A percentile compares a stretch with the other conserved stretches of the same genome.
phyloP scores from a whole-genome alignment of 1,284 basidiomycete genomes.

The Leucoagaricus sp. region DNA sequence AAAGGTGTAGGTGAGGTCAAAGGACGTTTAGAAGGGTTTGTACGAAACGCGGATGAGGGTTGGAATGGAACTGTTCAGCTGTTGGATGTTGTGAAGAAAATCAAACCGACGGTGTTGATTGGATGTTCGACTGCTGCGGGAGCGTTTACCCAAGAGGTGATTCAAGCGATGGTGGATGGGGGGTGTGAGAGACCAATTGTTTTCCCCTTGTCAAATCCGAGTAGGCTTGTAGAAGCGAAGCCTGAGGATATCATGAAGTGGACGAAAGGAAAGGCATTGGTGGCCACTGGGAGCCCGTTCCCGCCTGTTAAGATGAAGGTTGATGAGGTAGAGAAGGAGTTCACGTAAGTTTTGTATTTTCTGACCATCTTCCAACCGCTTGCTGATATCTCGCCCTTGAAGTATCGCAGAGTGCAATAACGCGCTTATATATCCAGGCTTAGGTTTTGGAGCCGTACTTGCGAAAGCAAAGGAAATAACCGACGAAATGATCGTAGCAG shows the following conservation, averaged over 20 bases:
- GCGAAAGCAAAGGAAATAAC: constrained; percentile 63
- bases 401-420: constrained; percentile 80
- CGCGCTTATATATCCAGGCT: constrained; percentile 78
- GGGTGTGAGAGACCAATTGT: constrained; percentile 74
- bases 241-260: constrained; percentile 75
- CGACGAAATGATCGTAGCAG: constrained; percentile 80
- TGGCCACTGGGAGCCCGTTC: constrained; percentile 86
- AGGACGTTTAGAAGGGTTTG: constrained; percentile 57
- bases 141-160: constrained; percentile 80
- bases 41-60: constrained; percentile 56
- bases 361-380: background rate
- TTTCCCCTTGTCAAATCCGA: constrained; percentile 83
- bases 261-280: constrained; percentile 74
- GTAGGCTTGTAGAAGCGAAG: constrained; percentile 72
- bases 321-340: constrained; percentile 57
- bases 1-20: constrained; percentile 42
- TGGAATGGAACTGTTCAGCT: constrained; percentile 40
- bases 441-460: constrained; percentile 75
- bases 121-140: constrained; percentile 81
- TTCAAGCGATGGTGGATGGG: constrained; percentile 65
- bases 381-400: constrained; percentile 3
- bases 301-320: constrained; percentile 65
- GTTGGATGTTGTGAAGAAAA: constrained; percentile 68
- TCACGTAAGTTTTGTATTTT: constrained; percentile 45
- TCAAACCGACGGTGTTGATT: constrained; percentile 70